Percentiles rank a stretch among this genome's conserved stretches.
These are phyloP conservation scores for Xylaria sp. DNA, from an alignment of 2,329 filamentous ascomycete genomes.

Conservation along the genomic window DNA sequence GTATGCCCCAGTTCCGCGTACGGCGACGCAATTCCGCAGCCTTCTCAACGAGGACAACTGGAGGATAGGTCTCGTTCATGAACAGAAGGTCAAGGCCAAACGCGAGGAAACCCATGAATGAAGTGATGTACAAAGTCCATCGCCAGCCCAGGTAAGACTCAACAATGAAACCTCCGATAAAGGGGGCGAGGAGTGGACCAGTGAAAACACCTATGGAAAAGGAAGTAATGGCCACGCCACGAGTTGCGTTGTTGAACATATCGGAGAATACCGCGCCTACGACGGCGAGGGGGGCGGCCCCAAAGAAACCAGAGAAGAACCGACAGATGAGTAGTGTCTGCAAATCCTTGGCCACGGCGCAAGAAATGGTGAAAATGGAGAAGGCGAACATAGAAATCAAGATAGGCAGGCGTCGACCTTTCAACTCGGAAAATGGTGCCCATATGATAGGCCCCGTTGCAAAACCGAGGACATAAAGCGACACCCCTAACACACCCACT, in stretches of 20 bases:
- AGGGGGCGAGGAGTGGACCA: slow-evolving; percentile 70
- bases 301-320: slow-evolving; percentile 76
- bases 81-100: slow-evolving; percentile 66
- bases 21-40: slow-evolving; percentile 65
- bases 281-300: slow-evolving; percentile 70
- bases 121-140: slow-evolving; percentile 71
- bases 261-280: slow-evolving; percentile 75
- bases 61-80: slow-evolving; percentile 73
- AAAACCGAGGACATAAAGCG: slow-evolving; percentile 73
- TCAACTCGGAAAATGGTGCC: slow-evolving; percentile 75
- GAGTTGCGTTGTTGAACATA: slow-evolving; percentile 69
- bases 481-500: slow-evolving; percentile 69
- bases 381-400: slow-evolving; percentile 71
- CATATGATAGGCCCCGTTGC: slow-evolving; percentile 69
- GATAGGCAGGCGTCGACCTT: slow-evolving; percentile 68
- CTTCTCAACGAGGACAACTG: slow-evolving; percentile 66
- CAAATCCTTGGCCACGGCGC: slow-evolving; percentile 70
- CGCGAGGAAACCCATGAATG: slow-evolving; percentile 67
- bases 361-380: slow-evolving; percentile 69
- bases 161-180: slow-evolving; percentile 71
- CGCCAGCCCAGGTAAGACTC: slow-evolving; percentile 71
- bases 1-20: slow-evolving; percentile 73
- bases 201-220: slow-evolving; percentile 69
- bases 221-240: slow-evolving; percentile 63
- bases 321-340: slow-evolving; percentile 73